phyloP scores from a whole-genome alignment of 306 rosid species.

The Cucurbita maxima region DNA sequence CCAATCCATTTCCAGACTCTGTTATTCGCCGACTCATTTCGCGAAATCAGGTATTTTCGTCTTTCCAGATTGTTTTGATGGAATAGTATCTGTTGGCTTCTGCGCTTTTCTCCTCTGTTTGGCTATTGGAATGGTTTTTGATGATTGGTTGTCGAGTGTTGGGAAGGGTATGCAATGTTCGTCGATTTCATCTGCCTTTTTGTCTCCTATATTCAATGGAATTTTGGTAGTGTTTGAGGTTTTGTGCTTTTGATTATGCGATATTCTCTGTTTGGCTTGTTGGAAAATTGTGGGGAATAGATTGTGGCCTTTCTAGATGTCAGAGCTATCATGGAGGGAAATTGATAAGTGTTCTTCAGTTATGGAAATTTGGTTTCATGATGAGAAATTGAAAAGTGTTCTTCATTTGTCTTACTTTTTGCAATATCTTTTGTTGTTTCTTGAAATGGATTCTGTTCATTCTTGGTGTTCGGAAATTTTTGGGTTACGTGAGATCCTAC shows the following conservation, averaged over 20 bases:
- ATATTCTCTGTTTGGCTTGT: conserved; percentile 7
- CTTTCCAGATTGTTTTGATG: not conserved
- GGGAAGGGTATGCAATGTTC: not conserved
- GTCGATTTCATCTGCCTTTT: not conserved
- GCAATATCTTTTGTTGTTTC: not conserved
- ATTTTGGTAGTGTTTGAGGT: not conserved
- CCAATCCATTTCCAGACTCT: conserved; percentile 14
- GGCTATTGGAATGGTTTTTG: not conserved
- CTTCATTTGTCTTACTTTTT: not conserved
- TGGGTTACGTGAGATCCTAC: not conserved
- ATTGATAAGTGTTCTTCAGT: not conserved
- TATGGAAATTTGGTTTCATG: not conserved
- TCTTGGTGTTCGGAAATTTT: not conserved
- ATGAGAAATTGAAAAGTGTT: not conserved
- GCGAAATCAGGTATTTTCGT: conserved; percentile 38
- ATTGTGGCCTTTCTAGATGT: not conserved
- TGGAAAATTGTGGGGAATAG: not conserved
- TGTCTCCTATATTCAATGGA: not conserved
- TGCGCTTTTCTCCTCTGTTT: conserved; percentile 6
- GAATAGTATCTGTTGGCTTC: not conserved
- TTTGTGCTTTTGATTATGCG: not conserved
- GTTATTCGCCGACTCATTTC: conserved; percentile 21
- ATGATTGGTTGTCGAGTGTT: not conserved
- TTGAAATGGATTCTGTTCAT: not conserved
- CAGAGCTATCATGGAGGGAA: not conserved